Evolutionary conservation across 352 stramenopile species (phyloP).

Genomic region (Globisporangium viniferum): DNA sequence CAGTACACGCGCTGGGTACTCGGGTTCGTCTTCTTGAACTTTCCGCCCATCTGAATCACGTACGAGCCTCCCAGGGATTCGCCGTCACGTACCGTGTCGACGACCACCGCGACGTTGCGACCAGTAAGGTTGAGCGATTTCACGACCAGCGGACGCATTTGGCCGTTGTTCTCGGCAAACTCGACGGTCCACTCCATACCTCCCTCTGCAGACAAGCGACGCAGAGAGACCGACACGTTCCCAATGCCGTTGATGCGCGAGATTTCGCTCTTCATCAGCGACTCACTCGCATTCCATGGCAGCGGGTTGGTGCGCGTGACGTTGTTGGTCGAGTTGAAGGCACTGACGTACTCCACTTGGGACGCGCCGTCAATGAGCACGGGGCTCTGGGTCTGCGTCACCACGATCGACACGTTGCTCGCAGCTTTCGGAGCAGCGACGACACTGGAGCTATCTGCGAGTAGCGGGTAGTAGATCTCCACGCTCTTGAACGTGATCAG

Average conservation of each 20-base stretch:
- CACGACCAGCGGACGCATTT: conserved; percentile 33
- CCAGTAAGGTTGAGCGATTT: conserved; percentile 57
- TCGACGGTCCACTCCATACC: conserved; percentile 63
- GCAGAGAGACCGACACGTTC: conserved; percentile 35
- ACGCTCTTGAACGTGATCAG: conserved; percentile 54
- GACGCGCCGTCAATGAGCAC: conserved; percentile 50
- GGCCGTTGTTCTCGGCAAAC: conserved; percentile 62
- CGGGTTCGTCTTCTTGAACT: conserved; percentile 48
- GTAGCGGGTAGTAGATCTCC: conserved; percentile 35
- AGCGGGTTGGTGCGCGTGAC: conserved; percentile 29
- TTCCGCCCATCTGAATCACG: conserved; percentile 48
- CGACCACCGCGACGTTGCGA: conserved; percentile 27
- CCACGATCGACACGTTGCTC: conserved; percentile 12
- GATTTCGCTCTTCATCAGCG: conserved; percentile 29
- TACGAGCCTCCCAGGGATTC: conserved; percentile 51
- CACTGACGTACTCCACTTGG: conserved; percentile 38
- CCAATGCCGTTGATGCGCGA: conserved; percentile 47
- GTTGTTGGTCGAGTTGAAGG: conserved; percentile 35
- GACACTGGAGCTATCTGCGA: conserved; percentile 19
- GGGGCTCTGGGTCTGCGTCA: conserved; percentile 32
- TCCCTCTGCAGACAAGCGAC: conserved; percentile 47
- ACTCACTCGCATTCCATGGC: conserved; percentile 48
- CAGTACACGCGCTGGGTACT: conserved; percentile 43
- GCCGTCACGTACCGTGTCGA: conserved; percentile 40
- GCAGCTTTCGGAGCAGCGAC: conserved; percentile 14